These are phyloP conservation scores for Teunomyces panamensis DNA, from an alignment of 805 yeast species.

Conservation along the genomic window DNA sequence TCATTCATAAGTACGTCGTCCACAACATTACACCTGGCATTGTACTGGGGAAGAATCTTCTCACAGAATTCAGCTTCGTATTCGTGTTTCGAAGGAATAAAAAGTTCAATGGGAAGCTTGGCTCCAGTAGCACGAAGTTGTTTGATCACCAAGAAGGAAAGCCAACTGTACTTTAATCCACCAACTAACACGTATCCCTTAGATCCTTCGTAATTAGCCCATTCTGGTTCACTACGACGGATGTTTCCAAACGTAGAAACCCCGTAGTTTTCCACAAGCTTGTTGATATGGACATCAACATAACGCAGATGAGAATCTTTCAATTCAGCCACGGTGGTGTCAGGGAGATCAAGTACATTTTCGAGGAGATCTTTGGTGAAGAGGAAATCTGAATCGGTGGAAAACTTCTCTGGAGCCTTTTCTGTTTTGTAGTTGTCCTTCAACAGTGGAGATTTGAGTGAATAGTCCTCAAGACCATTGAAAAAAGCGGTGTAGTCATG, in stretches of 20 bases:
- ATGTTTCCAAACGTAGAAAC: constrained; percentile 35
- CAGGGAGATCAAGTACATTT: constrained; percentile 40
- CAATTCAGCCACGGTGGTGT: constrained; percentile 28
- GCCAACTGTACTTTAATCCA: constrained; percentile 51
- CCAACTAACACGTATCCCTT: constrained; percentile 50
- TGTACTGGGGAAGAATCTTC: constrained; percentile 35
- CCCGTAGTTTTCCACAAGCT: constrained; percentile 23
- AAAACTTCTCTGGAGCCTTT: constrained; percentile 44
- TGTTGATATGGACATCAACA: constrained; percentile 27
- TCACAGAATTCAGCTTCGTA: constrained; percentile 50
- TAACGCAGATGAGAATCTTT: constrained; percentile 37
- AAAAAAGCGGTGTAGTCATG: constrained; percentile 31
- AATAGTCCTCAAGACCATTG: constrained; percentile 28
- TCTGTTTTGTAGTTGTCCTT: constrained; percentile 39
- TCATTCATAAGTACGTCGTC: constrained; percentile 21
- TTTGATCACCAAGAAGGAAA: constrained; percentile 46
- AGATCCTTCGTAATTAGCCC: constrained; percentile 30
- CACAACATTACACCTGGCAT: constrained; percentile 48
- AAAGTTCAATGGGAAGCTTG: constrained; percentile 50
- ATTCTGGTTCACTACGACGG: constrained; percentile 35
- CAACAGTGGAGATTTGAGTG: constrained; percentile 39
- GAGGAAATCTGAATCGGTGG: constrained; percentile 36
- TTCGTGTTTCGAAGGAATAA: constrained; percentile 41
- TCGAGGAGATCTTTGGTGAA: constrained; percentile 47
- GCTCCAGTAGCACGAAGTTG: constrained; percentile 46